Evolutionary conservation across 1,284 basidiomycete genomes (phyloP).

Genomic region (Trichosporon ovoides): DNA sequence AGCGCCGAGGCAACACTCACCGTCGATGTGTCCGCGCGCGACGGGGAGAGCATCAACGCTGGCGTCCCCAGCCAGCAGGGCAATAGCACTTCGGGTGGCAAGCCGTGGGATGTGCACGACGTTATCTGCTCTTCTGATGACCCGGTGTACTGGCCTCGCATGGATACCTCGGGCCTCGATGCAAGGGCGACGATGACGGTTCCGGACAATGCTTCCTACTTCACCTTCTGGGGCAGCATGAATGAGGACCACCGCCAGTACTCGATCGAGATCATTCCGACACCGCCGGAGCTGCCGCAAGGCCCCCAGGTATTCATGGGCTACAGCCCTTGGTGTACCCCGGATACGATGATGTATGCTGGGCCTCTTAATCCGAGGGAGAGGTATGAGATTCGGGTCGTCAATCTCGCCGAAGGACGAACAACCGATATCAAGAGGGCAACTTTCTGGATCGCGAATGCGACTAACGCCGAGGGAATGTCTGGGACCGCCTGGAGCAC

Average conservation of each 20-base stretch:
- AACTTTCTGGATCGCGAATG: conserved; percentile 1
- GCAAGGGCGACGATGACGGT: neutral
- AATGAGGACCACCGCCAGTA: neutral
- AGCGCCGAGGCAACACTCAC: neutral
- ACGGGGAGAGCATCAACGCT: neutral
- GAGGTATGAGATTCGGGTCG: neutral
- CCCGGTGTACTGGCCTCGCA: neutral
- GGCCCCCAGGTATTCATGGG: neutral
- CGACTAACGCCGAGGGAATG: neutral
- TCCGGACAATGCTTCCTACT: neutral
- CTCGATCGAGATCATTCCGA: neutral
- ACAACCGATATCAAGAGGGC: neutral
- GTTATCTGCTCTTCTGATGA: neutral
- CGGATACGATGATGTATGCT: neutral
- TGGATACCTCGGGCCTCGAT: neutral
- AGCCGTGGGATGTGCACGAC: neutral
- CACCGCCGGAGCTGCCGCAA: neutral
- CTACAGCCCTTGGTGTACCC: neutral
- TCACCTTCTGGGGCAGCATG: conserved; percentile 3
- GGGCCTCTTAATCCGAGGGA: neutral
- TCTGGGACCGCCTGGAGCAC: neutral
- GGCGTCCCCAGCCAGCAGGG: neutral
- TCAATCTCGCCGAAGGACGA: neutral
- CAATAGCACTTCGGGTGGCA: neutral
- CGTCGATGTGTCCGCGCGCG: neutral